These are phyloP conservation scores for Escovopsis sp. DNA, from an alignment of 2,329 filamentous ascomycete species.

Conservation along the genomic window DNA sequence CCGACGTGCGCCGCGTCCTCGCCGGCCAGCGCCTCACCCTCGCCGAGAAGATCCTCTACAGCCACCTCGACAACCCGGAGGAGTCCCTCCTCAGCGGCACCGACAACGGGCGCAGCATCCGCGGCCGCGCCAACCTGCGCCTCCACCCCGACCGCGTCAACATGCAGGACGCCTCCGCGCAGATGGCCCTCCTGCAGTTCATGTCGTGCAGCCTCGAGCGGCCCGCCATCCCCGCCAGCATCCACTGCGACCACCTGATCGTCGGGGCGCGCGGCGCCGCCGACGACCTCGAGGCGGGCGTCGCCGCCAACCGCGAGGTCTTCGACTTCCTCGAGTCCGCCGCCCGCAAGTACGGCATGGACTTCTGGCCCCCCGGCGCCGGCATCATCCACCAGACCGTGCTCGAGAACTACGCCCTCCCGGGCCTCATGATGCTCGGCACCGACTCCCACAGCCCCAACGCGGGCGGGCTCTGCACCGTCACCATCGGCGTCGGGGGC, in stretches of 20 bases:
- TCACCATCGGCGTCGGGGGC: conserved; percentile 93
- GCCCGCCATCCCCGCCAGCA: conserved; percentile 89
- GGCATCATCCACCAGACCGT: conserved; percentile 97
- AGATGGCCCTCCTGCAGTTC: conserved; percentile 97
- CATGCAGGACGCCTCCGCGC: conserved; percentile 97
- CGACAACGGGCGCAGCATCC: conserved; percentile 67
- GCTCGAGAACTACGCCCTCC: conserved; percentile 93
- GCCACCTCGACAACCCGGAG: conserved; percentile 79
- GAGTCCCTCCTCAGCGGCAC: conserved; percentile 74
- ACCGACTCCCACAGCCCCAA: conserved; percentile 97
- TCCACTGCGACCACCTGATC: conserved; percentile 98
- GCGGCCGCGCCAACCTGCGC: conserved; percentile 83
- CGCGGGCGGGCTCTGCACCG: conserved; percentile 82
- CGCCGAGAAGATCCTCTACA: conserved; percentile 96
- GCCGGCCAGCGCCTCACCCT: conserved; percentile 58
- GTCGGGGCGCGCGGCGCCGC: conserved; percentile 85
- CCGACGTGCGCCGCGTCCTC: conserved; percentile 59
- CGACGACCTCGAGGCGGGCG: conserved; percentile 68
- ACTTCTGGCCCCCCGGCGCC: conserved; percentile 88
- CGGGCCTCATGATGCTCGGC: conserved; percentile 95
- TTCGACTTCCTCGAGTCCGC: conserved; percentile 96
- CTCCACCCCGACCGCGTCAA: conserved; percentile 94
- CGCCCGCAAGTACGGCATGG: conserved; percentile 78
- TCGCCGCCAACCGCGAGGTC: conserved; percentile 87
- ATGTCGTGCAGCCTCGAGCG: conserved; percentile 87